These are phyloP conservation scores for Andrographis paniculata DNA, from an alignment of 305 asterid genomes.

Conservation along the genomic window DNA sequence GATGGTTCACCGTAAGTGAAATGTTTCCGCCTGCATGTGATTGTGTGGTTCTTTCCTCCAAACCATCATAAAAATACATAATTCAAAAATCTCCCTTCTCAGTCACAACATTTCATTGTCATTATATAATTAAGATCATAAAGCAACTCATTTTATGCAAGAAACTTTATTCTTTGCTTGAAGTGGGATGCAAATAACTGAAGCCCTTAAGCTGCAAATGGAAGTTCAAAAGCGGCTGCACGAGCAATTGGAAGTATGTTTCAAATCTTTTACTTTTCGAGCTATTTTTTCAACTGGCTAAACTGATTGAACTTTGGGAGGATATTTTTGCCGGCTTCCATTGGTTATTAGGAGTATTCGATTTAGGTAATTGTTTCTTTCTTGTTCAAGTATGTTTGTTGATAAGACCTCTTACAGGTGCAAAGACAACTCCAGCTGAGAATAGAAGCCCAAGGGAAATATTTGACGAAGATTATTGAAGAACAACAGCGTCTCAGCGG, in stretches of 20 bases:
- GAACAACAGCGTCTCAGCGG: constrained; percentile 87
- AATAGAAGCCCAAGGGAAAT: constrained; percentile 97
- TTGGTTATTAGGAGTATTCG: too few relatives aligned
- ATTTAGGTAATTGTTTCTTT: too few relatives aligned
- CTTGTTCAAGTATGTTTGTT: too few relatives aligned
- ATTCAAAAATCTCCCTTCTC: too few relatives aligned
- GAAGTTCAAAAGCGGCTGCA: constrained; percentile 98
- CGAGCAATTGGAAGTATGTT: constrained; percentile 87
- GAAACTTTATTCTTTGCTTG: constrained; percentile 13
- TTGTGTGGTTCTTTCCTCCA: neutral
- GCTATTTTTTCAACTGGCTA: neutral
- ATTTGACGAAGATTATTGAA: constrained; percentile 89
- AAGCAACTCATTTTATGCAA: constrained; percentile 8
- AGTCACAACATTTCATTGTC: too few relatives aligned
- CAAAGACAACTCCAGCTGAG: constrained; percentile 93
- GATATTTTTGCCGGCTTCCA: neutral
- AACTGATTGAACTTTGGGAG: neutral
- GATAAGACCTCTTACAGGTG: constrained; percentile 66
- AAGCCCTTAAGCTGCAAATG: constrained; percentile 98
- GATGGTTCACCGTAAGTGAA: constrained; percentile 91
- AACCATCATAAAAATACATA: too few relatives aligned
- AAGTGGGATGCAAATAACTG: constrained; percentile 91
- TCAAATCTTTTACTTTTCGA: constrained; percentile 7
- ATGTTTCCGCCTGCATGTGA: constrained; percentile 9
- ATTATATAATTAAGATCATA: neutral